phyloP scores from a whole-genome alignment of 495 filamentous ascomycete genomes.

The Ascodesmis nigricans region DNA sequence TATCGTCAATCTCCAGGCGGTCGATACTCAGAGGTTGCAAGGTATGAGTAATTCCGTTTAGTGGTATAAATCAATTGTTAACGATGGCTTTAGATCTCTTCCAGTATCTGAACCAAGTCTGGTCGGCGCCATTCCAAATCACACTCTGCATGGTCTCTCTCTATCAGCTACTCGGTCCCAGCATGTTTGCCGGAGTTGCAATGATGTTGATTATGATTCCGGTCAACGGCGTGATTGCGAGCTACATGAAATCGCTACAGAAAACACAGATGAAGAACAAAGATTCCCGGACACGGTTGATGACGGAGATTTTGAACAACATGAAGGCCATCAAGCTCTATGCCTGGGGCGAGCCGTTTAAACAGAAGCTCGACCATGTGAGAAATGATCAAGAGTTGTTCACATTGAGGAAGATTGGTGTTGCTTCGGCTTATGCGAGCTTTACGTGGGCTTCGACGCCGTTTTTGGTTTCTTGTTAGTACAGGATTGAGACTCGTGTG shows the following conservation, averaged over 20 bases:
- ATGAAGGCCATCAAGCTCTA: constrained; percentile 99
- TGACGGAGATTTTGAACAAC: constrained; percentile 97
- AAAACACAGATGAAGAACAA: constrained; percentile 99
- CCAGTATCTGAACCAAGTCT: constrained; percentile 82
- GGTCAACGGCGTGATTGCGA: constrained; percentile 79
- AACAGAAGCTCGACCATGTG: constrained; percentile 87
- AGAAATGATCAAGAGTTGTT: constrained; percentile 88
- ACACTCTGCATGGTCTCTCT: constrained; percentile 81
- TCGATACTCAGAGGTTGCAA: constrained; percentile 83
- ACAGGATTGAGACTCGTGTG: background rate
- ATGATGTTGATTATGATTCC: constrained; percentile 98
- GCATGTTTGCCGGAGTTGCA: constrained; percentile 89
- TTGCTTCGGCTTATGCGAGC: constrained; percentile 77
- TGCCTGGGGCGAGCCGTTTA: constrained; percentile 90
- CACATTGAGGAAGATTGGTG: constrained; percentile 88
- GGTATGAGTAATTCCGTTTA: constrained; percentile 8
- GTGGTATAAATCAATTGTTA: constrained; percentile 1
- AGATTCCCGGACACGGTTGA: constrained; percentile 73
- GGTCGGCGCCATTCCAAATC: constrained; percentile 96
- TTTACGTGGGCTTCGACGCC: constrained; percentile 99
- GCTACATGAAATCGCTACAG: constrained; percentile 81
- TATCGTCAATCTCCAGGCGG: constrained; percentile 97
- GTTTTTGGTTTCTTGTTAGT: constrained; percentile 74
- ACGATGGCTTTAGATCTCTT: constrained; percentile 42
- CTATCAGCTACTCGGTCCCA: constrained; percentile 77